Base-by-base conservation (phyloP, 805 yeast species). In the Wickerhamomyces pijperi region DNA sequence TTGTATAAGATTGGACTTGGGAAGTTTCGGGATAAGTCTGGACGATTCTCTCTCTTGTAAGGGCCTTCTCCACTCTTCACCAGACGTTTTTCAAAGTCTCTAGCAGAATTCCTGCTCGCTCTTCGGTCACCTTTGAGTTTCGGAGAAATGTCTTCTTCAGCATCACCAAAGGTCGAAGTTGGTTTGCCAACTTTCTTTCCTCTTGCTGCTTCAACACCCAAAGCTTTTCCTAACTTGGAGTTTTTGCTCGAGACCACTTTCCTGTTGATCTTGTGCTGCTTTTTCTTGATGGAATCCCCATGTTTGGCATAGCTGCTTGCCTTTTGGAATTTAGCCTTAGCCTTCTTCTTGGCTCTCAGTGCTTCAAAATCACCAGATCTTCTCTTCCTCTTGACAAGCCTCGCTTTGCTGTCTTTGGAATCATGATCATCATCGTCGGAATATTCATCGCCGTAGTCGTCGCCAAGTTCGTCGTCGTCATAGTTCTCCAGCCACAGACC, bases 361-460 rank as follows among this genome's bases (percentile, higher is more conserved):
- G 15, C 14, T 15, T 19, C 19, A 17, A 17, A 32, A 15, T 15
- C 32, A 14, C 19, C 33, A 6, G 35, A 17, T 33, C 16, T 33
- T 33, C 20, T 14, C 19, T 15, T 17, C 19, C 21, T 17, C n/a
- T n/a, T 33, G 9, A 7, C 21, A 14, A 5, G 19, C 19, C 23
- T 33, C n/a, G 15, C 9, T 17, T 32, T 17, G 13, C 19, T 15
- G 17, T 32, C 8, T 19, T n/a, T n/a, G n/a, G n/a, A n/a, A n/a
- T n/a, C n/a, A n/a, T n/a, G n/a, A n/a, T n/a, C 19, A 16, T 32
- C 17, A 14, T 28, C 32, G 13, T 14, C 13, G 35, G 19, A 19
- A 4, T 13, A n/a, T 28, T 34, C 39, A 3, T 20, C 38, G 12
- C 32, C n/a, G 3, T 42, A 37, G 37, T 42, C 42, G 29, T 42